Evolutionary conservation across 2,329 filamentous ascomycete genomes (phyloP), one percentile per base, ranked within the genome.

Genomic region (Fusarium udum): DNA sequence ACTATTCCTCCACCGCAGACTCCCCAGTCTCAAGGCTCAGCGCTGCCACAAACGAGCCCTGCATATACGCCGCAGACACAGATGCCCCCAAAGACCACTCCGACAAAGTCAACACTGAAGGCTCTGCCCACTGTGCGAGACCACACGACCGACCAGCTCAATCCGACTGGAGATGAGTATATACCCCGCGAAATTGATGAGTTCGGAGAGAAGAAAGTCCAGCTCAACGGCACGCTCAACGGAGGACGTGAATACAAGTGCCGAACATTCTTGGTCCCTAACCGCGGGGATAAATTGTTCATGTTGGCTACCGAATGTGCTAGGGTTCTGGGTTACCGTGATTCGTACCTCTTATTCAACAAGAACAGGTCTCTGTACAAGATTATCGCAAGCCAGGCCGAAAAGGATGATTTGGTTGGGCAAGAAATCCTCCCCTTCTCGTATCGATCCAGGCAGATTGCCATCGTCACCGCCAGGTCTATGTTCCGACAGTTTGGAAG

Each of bases 401-500:
- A 99, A 81, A 99, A 99, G 86, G 96, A 99, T 81, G 95, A 98
- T 79, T 87, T 99, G 22, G 97, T 99, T 55, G 88, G 92, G 72
- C 95, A 98, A 84, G 96, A 98, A 79, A 97, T 98, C 65, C 86
- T 99, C 26, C 96, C 96, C 0, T 99, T 98, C 82, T 98, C 95
- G 8, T 99, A 99, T 82, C 91, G 96, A 49, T 99, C 96, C n/a
- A 91, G 96, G 57, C 96, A 99, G 83, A 99, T 99, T 76, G 96
- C 96, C 58, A 98, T 99, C 71, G 96, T 99, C 48, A 98, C 96
- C 2, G 96, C 96, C 36, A 91, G 94, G 73, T 98, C 95, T 77
- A 99, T 99, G 96, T 99, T 98, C 83, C 92, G 96, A 48, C 96
- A 99, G 82, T 99, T 99, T 82, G 96, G 96, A 55, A 98, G 95